These are phyloP conservation scores for Amanita pseudoporphyria DNA, from an alignment of 768 basidiomycete genomes.

Conservation along the genomic window DNA sequence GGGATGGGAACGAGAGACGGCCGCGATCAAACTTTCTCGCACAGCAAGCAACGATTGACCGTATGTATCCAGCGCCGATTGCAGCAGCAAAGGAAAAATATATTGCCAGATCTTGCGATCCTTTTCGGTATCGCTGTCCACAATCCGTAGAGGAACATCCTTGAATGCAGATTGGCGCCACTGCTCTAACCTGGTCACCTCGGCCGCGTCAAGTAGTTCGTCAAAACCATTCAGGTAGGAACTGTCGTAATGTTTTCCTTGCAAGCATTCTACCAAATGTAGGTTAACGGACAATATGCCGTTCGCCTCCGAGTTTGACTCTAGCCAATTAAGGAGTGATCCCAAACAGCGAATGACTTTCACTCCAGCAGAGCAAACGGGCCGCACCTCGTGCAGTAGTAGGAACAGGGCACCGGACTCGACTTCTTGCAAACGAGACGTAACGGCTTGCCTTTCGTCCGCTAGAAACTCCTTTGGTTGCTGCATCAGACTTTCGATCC, in stretches of 20 bases:
- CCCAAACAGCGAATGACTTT: constrained; percentile 54
- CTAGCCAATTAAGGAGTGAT: constrained; percentile 35
- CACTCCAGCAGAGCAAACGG: constrained; percentile 50
- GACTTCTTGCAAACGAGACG: constrained; percentile 47
- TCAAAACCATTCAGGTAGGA: constrained; percentile 52
- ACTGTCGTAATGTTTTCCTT: constrained; percentile 35
- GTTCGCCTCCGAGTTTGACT: constrained; percentile 19
- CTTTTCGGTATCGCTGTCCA: constrained; percentile 56
- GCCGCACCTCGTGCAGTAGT: constrained; percentile 43
- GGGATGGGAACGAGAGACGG: constrained; percentile 62
- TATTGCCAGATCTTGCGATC: constrained; percentile 72
- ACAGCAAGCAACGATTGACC: constrained; percentile 37
- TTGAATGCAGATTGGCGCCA: constrained; percentile 50
- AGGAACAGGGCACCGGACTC: constrained; percentile 70
- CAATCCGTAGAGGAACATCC: constrained; percentile 57
- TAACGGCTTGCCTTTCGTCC: constrained; percentile 32
- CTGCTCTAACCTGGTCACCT: constrained; percentile 52
- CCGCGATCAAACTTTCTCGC: constrained; percentile 59
- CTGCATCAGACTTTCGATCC: constrained; percentile 43
- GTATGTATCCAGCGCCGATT: constrained; percentile 40
- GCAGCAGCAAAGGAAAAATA: constrained; percentile 58
- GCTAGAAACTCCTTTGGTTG: constrained; percentile 27
- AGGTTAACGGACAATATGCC: constrained; percentile 17
- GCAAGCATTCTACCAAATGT: constrained; percentile 44
- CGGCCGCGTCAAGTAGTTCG: constrained; percentile 53